Conservation (phyloP, 176 grass and related monocot species). For the Triticum turgidum region DNA sequence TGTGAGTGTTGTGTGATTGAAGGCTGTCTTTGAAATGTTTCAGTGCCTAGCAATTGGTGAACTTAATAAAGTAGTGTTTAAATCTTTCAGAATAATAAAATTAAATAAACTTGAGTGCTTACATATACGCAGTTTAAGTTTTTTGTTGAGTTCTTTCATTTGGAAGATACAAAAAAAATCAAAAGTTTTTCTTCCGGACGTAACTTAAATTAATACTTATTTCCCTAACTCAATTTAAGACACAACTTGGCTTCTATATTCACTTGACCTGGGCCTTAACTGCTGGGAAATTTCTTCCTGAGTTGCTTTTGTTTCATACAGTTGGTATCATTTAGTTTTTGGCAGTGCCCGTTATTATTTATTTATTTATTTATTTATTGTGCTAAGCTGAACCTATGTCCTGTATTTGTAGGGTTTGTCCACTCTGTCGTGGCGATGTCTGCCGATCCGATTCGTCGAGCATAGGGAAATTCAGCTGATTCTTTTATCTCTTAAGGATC, state of each 20-base stretch:
- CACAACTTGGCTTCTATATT: neutral
- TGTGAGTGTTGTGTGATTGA: neutral
- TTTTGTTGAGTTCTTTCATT: neutral
- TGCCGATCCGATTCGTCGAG: constrained; percentile 63
- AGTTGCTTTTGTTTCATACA: neutral
- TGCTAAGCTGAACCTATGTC: constrained; percentile 11
- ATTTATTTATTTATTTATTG: neutral
- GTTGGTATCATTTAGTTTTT: neutral
- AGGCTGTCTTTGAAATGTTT: neutral
- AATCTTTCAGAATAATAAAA: neutral
- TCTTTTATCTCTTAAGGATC: constrained; percentile 37
- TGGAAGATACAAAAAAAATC: neutral
- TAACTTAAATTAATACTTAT: neutral
- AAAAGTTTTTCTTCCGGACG: neutral
- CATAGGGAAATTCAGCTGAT: constrained; percentile 54
- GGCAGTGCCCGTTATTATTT: neutral
- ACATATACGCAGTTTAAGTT: neutral
- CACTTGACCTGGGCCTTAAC: neutral
- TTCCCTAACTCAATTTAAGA: neutral
- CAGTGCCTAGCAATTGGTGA: neutral
- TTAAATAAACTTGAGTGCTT: neutral
- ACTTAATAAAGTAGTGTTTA: neutral
- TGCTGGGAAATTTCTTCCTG: neutral
- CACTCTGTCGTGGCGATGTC: constrained; percentile 92
- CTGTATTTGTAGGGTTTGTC: constrained; percentile 70